phyloP scores from a whole-genome alignment of 1,284 basidiomycete genomes.

The Kalmanozyma brasiliensis region DNA sequence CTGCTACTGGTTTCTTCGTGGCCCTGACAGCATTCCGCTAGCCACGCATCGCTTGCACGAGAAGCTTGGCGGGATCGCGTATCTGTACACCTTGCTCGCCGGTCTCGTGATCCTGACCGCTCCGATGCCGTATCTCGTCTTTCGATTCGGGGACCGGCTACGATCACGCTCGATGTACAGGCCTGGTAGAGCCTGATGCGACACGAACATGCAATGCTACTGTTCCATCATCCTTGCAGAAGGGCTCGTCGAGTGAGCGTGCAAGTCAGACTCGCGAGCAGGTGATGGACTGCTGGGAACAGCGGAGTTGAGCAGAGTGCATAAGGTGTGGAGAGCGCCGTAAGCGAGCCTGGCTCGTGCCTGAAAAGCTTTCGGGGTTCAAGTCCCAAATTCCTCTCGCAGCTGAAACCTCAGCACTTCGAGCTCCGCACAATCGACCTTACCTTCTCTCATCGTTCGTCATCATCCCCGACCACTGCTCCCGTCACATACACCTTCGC shows the following conservation, averaged over 20 bases:
- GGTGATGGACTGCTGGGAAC: no score
- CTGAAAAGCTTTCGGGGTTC: neutral
- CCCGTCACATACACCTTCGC: no score
- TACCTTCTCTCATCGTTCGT: neutral
- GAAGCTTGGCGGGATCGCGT: conserved; percentile 36
- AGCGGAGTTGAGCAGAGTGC: neutral
- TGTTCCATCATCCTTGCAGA: no score
- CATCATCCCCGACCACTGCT: neutral
- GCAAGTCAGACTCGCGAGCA: no score
- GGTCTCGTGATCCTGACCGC: conserved; percentile 28
- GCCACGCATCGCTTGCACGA: conserved; percentile 29
- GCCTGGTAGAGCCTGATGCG: conserved; percentile 12
- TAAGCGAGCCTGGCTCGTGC: conserved; percentile 2
- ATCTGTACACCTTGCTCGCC: conserved; percentile 37
- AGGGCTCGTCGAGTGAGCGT: no score
- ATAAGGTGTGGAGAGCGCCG: conserved; percentile 8
- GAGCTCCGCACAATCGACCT: no score
- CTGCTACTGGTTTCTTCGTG: no score
- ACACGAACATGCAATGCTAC: no score
- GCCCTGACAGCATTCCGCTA: conserved; percentile 23
- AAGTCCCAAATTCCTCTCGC: neutral
- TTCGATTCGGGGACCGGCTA: conserved; percentile 18
- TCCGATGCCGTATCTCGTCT: conserved; percentile 22
- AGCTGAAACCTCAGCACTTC: conserved; percentile 7
- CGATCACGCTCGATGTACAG: conserved; percentile 36